phyloP scores from a whole-genome alignment of 2,329 filamentous ascomycete species.

The Onygena corvina region DNA sequence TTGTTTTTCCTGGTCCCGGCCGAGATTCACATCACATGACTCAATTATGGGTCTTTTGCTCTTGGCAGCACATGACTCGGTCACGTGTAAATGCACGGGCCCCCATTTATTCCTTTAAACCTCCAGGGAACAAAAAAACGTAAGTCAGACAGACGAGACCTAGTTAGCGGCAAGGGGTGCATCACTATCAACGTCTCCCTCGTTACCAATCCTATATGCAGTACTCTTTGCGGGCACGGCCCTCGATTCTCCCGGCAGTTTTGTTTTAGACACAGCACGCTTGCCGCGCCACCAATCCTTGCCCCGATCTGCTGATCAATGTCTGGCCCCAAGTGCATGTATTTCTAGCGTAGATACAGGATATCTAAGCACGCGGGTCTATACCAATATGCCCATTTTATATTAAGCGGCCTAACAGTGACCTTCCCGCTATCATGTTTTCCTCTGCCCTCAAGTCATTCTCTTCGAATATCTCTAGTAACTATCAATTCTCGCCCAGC shows the following conservation, averaged over 20 bases:
- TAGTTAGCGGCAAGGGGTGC: too few relatives aligned
- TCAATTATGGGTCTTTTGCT: too few relatives aligned
- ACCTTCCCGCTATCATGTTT: constrained; percentile 63
- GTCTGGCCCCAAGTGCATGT: background rate
- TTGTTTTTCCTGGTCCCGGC: background rate
- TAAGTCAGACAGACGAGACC: too few relatives aligned
- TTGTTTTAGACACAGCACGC: background rate
- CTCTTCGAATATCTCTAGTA: constrained; percentile 79
- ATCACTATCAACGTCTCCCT: too few relatives aligned
- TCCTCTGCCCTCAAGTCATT: constrained; percentile 89
- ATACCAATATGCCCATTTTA: constrained; percentile 4
- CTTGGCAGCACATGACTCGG: too few relatives aligned
- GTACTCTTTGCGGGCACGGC: too few relatives aligned
- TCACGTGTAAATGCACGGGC: background rate
- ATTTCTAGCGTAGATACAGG: background rate
- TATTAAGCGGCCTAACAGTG: background rate
- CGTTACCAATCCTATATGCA: too few relatives aligned
- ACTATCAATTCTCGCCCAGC: constrained; percentile 70
- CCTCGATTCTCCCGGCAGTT: background rate
- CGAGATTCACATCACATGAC: too few relatives aligned
- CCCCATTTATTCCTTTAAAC: too few relatives aligned
- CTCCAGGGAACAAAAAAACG: too few relatives aligned
- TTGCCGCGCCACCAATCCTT: background rate
- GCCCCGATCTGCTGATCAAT: background rate
- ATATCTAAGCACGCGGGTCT: background rate